A percentile compares a stretch with the other conserved stretches of the same genome.
phyloP scores from a whole-genome alignment of 2,329 filamentous ascomycete species.

The Trichoderma koningii region DNA sequence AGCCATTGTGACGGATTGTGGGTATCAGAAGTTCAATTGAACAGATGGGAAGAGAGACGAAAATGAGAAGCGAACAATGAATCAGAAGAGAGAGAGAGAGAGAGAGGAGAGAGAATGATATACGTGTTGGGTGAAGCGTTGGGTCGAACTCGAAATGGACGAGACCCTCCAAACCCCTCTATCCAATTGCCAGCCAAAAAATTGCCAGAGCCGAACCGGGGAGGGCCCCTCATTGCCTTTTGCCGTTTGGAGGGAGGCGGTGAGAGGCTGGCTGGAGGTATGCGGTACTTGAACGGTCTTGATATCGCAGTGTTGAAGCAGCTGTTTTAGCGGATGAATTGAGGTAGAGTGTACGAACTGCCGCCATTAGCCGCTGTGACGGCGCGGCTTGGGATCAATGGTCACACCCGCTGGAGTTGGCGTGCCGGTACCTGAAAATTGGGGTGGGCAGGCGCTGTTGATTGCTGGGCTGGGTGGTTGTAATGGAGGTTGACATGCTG shows the following conservation, averaged over 20 bases:
- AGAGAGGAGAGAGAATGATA: constrained; percentile 6
- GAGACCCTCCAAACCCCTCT: constrained; percentile 20
- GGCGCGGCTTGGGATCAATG: not conserved
- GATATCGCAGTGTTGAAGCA: not conserved
- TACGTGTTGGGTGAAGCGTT: constrained; percentile 9
- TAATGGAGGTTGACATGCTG: no score
- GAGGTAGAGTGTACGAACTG: not conserved
- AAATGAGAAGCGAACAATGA: not conserved
- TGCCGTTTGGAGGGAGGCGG: constrained; percentile 6
- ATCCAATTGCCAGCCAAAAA: constrained; percentile 10
- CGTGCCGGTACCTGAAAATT: constrained; percentile 17
- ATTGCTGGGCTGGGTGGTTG: not conserved
- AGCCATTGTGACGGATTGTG: constrained; percentile 50
- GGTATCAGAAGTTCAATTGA: not conserved
- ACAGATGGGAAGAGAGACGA: not conserved
- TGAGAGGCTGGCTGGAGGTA: not conserved
- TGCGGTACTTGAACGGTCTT: not conserved
- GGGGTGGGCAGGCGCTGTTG: not conserved
- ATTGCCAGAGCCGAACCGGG: constrained; percentile 11
- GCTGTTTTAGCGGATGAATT: not conserved
- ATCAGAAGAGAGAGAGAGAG: not conserved
- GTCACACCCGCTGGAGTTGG: not conserved
- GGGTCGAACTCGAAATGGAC: constrained; percentile 2
- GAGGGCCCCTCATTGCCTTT: constrained; percentile 3
- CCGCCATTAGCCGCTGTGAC: not conserved